phyloP scores from a whole-genome alignment of 2,329 filamentous ascomycete species.

The Ascochyta rabiei region DNA sequence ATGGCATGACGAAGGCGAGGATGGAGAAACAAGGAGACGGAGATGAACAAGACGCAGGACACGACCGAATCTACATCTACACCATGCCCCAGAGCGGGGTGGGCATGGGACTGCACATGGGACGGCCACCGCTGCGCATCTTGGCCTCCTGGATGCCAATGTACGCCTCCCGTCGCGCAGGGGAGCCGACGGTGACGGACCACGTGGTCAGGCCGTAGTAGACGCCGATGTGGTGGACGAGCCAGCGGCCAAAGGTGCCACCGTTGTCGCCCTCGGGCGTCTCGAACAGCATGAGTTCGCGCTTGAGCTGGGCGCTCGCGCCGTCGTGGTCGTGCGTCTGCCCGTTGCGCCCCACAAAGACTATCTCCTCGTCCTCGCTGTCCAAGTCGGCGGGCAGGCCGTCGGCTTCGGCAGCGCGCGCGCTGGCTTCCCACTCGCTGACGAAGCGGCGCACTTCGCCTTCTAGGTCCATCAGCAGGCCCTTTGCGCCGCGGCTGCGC shows the following conservation, averaged over 20 bases:
- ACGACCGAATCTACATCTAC: slow-evolving; percentile 12
- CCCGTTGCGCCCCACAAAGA: slow-evolving; percentile 78
- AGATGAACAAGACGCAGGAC: background rate
- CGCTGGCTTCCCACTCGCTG: slow-evolving; percentile 63
- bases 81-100: slow-evolving; percentile 46
- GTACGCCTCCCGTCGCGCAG: slow-evolving; percentile 79
- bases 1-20: background rate
- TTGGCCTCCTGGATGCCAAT: slow-evolving; percentile 69
- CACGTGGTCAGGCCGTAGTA: slow-evolving; percentile 91
- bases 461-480: slow-evolving; percentile 82
- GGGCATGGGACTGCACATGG: slow-evolving; percentile 37
- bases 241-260: slow-evolving; percentile 87
- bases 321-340: slow-evolving; percentile 65
- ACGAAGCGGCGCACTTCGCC: slow-evolving; percentile 81
- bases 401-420: slow-evolving; percentile 55
- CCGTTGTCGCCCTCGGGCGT: slow-evolving; percentile 75
- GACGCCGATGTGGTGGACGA: slow-evolving; percentile 87
- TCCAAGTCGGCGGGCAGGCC: slow-evolving; percentile 56
- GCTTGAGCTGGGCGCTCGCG: slow-evolving; percentile 59
- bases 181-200: slow-evolving; percentile 74
- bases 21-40: background rate
- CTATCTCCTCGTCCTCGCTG: slow-evolving; percentile 81
- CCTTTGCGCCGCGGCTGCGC: slow-evolving; percentile 76
- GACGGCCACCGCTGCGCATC: slow-evolving; percentile 30
- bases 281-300: slow-evolving; percentile 79